Conservation (phyloP, 202 grass and related monocot species). For the Schoenoplectus triqueter region DNA sequence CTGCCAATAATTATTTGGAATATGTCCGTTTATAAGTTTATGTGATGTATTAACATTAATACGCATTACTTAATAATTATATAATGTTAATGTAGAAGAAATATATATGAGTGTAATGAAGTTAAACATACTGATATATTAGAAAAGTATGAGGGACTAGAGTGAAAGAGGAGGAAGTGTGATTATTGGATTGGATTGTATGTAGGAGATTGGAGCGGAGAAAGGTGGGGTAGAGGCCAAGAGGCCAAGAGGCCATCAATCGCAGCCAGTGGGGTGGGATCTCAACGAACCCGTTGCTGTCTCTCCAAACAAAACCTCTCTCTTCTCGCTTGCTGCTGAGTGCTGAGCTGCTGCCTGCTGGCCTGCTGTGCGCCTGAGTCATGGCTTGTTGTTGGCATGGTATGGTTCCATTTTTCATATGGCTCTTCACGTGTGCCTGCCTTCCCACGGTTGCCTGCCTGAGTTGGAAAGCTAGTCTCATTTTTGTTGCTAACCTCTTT, state of each 20-base stretch:
- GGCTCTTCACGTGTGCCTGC: constrained; percentile 27
- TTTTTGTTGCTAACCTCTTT: constrained; percentile 6
- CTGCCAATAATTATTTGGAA: too few species aligned
- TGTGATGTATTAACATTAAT: too few species aligned
- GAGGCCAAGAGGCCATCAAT: constrained; percentile 12
- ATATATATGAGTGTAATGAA: too few species aligned
- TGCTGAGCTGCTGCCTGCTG: too few species aligned
- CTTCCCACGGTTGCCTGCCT: not conserved
- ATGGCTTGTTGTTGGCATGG: not conserved
- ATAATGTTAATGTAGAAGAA: too few species aligned
- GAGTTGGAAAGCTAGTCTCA: constrained; percentile 40
- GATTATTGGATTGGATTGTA: too few species aligned
- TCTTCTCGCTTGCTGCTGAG: not conserved
- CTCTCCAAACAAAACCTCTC: not conserved
- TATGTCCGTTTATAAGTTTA: too few species aligned
- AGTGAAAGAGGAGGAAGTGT: too few species aligned
- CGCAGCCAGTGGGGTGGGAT: constrained; percentile 8
- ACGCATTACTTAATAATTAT: too few species aligned
- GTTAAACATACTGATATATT: too few species aligned
- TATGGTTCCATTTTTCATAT: not conserved
- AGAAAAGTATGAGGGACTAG: too few species aligned
- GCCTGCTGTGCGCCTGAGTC: not conserved
- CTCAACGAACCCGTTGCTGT: constrained; percentile 20
- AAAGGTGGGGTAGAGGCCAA: not conserved
- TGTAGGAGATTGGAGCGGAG: too few species aligned